Evolutionary conservation across 768 basidiomycete genomes (phyloP), one percentile per base, ranked within the genome.

Genomic region (Phanerochaete sordida): DNA sequence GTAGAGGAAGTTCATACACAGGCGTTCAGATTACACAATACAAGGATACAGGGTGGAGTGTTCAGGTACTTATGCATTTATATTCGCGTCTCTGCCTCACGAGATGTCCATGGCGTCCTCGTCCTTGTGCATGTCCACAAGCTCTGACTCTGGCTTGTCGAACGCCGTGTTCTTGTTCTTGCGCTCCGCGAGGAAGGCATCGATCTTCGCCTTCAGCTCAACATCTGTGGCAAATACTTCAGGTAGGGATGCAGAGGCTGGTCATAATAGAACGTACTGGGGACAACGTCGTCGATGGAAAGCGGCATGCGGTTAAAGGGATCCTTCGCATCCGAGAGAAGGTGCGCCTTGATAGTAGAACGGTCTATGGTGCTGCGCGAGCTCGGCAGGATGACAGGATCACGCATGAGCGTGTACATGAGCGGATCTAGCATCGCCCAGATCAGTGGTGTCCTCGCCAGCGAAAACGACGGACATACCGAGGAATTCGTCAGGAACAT

Each of bases 261-360:
- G 11, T 5, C n/a, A 11, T 16, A n/a, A 28, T 16, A 28, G 19
- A 13, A 74, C 86, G 64, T 66, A 93, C 95, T 75, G 27, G 92
- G 84, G 59, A 86, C 70, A 15, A 95, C 87, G 12, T 95, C 90
- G 57, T 89, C 90, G 63, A 95, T 84, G 11, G 77, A 73, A 27
- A 97, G 77, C 1, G 96, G 93, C 33, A 80, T 77, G 28, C 97
- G 88, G 73, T 98, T 99, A 83, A 98, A 99, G 1, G 97, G 97
- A 73, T 99, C 97, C 56, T 86, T 91, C 19, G 87, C 74, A 67
- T 97, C 95, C 0, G 94, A 96, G 21, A 99, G 77, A 35, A 98
- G 76, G 72, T 97, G 95, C 0, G 94, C 90, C 68, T 96, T 96
- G 78, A 99, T 98, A 1, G 95, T 98, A 1, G 90, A 80, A 24